phyloP scores from a whole-genome alignment of 306 rosid species.

The Vigna hirtella region DNA sequence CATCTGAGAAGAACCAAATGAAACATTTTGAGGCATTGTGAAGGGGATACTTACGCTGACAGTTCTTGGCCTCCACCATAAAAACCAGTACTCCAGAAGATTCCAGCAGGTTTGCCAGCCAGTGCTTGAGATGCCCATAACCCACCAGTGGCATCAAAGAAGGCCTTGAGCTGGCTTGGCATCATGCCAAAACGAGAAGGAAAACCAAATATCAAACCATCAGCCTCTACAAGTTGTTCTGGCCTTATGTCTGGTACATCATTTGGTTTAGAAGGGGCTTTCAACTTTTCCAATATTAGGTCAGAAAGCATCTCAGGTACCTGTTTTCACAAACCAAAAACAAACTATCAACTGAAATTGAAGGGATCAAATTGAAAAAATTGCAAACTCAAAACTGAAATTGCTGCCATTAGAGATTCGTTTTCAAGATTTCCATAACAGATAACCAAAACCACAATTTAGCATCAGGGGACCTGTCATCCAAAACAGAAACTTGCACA shows the following conservation, averaged over 20 bases:
- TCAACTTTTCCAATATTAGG: conserved; percentile 70
- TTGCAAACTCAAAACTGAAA: not conserved
- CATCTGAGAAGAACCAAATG: conserved; percentile 13
- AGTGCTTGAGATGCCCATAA: conserved; percentile 86
- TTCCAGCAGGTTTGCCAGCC: conserved; percentile 97
- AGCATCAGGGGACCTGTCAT: not conserved
- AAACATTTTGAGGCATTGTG: conserved; percentile 1
- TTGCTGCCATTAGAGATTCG: not conserved
- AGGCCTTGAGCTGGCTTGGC: conserved; percentile 89
- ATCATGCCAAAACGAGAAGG: conserved; percentile 97
- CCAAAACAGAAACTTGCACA: conserved; percentile 20
- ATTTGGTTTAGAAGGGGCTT: conserved; percentile 72
- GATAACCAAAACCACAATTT: not conserved
- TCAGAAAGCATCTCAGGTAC: conserved; percentile 84
- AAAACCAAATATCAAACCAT: conserved; percentile 85
- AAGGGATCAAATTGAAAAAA: conserved; percentile 21
- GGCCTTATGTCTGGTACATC: conserved; percentile 83
- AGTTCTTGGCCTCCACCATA: conserved; percentile 97
- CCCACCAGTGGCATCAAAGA: conserved; percentile 76
- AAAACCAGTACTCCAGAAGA: conserved; percentile 98
- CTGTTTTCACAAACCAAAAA: conserved; percentile 56
- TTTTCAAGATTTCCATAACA: too few species aligned
- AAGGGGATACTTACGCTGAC: conserved; percentile 70
- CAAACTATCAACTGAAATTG: conserved; percentile 12
- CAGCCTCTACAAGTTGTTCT: conserved; percentile 85